Evolutionary conservation across 2,329 filamentous ascomycete species (phyloP), one percentile per base, ranked within the genome.

Genomic region (Ciborinia camelliae): DNA sequence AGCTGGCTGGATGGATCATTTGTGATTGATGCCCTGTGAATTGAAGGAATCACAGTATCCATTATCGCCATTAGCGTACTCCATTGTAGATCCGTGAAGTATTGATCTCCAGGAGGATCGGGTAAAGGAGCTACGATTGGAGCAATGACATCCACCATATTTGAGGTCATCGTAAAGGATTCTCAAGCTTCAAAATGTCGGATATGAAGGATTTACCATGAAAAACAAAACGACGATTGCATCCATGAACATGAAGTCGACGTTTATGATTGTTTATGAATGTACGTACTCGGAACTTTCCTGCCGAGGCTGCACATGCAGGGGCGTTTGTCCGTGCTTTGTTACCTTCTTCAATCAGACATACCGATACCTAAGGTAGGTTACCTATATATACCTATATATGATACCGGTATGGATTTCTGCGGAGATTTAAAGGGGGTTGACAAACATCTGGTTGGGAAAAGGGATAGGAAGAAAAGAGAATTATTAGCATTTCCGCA

Each of bases 41-140:
- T 79, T 26, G 86, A 81, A 2, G 88, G 87, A 39, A 91, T 76
- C 23, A 85, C 75, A n/a, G 81, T 83, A 68, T 87, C 84, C 48
- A 86, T 74, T 8, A 87, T 75, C 2, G 84, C 78, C 68, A 81
- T 78, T 50, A 87, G 71, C 2, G 82, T 81, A 47, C 78, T 73
- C 85, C 85, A 87, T 76, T 86, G 81, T 23, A 76, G 73, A 57
- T 79, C 75, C 48, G 74, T 77, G 70, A 83, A 80, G 71, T 79
- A 81, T 66, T 74, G 71, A 7, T 70, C 71, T 0, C 68, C 12
- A 26, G 74, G 73, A 6, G 69, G 64, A 45, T 70, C 68, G 2
- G 75, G 75, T 7, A 76, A 58, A 14, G 70, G 65, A 47, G 63
- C 63, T 45, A 69, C 45, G 8, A 70, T 48, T 30, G 72, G 71